Evolutionary conservation across 2,329 filamentous ascomycete species (phyloP).

Genomic region (Nectriaceae sp.): DNA sequence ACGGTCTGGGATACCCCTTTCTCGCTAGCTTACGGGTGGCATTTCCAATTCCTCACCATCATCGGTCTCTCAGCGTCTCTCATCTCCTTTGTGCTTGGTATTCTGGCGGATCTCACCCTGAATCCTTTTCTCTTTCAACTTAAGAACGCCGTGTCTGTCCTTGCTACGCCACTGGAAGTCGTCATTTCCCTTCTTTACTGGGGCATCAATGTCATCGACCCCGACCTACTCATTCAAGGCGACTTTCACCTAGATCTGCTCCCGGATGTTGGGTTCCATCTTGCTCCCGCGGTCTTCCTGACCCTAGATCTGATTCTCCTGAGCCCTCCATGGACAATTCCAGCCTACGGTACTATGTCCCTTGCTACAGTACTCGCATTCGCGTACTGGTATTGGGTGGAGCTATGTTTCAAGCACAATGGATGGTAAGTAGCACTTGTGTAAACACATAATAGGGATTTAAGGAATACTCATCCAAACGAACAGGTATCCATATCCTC

Average conservation of each 20-base stretch:
- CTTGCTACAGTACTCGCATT: constrained; percentile 63
- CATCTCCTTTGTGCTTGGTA: constrained; percentile 60
- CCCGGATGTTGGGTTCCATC: constrained; percentile 66
- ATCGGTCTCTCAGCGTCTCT: constrained; percentile 65
- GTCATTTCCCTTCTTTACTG: constrained; percentile 74
- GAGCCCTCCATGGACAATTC: constrained; percentile 72
- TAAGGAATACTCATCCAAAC: constrained; percentile 6
- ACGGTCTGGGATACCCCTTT: constrained; percentile 51
- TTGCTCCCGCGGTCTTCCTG: constrained; percentile 65
- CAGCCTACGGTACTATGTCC: constrained; percentile 57
- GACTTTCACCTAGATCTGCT: constrained; percentile 56
- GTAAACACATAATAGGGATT: not conserved
- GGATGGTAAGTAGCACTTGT: constrained; percentile 52
- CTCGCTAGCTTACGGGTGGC: constrained; percentile 63
- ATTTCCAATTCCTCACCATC: constrained; percentile 75
- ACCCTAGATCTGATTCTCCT: constrained; percentile 66
- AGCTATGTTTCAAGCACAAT: constrained; percentile 69
- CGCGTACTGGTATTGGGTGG: constrained; percentile 76
- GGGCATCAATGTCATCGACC: constrained; percentile 62
- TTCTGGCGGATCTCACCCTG: constrained; percentile 65
- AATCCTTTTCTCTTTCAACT: constrained; percentile 59
- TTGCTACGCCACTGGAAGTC: constrained; percentile 69
- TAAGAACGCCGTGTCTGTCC: constrained; percentile 69
- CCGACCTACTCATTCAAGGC: constrained; percentile 52
- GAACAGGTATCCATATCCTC: constrained; percentile 78